Base-by-base conservation (phyloP, 2,329 filamentous ascomycete species). In the Elsinoe necatrix region DNA sequence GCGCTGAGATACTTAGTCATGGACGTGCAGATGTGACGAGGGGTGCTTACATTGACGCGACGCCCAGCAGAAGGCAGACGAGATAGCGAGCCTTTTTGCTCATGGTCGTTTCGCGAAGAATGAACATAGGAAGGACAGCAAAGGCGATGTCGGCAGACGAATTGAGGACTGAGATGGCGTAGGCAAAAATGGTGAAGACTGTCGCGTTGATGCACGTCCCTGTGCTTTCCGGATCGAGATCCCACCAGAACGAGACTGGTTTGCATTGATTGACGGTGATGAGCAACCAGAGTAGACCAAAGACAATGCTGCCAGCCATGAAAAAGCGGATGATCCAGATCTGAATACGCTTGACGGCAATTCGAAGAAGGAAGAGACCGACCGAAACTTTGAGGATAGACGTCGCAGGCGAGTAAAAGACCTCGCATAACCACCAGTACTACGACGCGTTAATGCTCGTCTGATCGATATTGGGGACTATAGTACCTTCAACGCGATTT, bases 341-440 rank as follows among this genome's bases (percentile, higher is more conserved):
- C 56, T 81, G 77, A n/a, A 69, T 58, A 37, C 63, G 68, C 39
- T 72, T 68, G 31, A 76, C 66, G 0, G 77, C 76, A 18, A 82
- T 71, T 51, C 78, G 75, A 12, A 80, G 72, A 42, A 81, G 72
- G 58, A 80, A 79, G n/a, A 79, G 67, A 4, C 72, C 76, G 54
- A 81, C 76, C 1, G 78, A 75, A 35, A 79, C 69, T 58, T 79
- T 80, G 45, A 78, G 71, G 11, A 75, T 63, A 37, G 73, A 70
- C 20, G 72, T 77, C 4, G 73, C 70, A 56, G 77, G 65, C 6
- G 76, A 73, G 63, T 81, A 82, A 60, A 75, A 74, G n/a, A 77
- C 67, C 62, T 81, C 78, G 61, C 77, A 78, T n/a, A 81, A 71
- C 68, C 76, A 81, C 77, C 77, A 81, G 61, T 68, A 72, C 71